Evolutionary conservation across 148 eudicot genomes (phyloP).

Genomic region (Gaultheria prostrata): DNA sequence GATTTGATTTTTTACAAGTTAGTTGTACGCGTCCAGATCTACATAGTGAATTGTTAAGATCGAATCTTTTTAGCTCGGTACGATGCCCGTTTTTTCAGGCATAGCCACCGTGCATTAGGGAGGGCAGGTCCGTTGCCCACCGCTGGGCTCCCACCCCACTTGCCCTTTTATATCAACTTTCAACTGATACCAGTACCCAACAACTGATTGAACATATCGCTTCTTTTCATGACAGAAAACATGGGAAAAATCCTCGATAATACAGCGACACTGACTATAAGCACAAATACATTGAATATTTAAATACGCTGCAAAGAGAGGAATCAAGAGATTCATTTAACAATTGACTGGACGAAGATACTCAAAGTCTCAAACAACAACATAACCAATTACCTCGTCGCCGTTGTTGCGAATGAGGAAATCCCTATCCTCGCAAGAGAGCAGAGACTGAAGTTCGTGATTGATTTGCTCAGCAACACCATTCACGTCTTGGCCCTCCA

Average conservation of each 20-base stretch:
- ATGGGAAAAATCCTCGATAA: neutral
- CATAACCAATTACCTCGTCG: neutral
- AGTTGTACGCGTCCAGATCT: too few species aligned
- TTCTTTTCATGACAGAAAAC: neutral
- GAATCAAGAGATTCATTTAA: neutral
- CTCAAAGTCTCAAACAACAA: too few species aligned
- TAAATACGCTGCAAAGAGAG: neutral
- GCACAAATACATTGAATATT: too few species aligned
- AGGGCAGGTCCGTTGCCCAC: too few species aligned
- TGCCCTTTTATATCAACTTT: too few species aligned
- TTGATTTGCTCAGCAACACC: neutral
- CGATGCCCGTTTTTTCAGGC: too few species aligned
- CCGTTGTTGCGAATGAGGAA: conserved; percentile 18
- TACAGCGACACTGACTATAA: too few species aligned
- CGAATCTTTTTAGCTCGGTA: too few species aligned
- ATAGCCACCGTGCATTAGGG: too few species aligned
- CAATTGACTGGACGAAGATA: neutral
- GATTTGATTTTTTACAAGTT: too few species aligned
- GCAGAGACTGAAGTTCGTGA: neutral
- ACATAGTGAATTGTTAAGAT: too few species aligned
- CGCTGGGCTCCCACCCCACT: too few species aligned
- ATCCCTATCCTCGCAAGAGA: conserved; percentile 9
- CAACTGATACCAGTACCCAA: neutral
- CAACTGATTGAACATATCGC: neutral
- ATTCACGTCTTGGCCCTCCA: conserved; percentile 6